A percentile compares a stretch with the other conserved stretches of the same genome.
These are phyloP conservation scores for Tuber microsphaerosporum DNA, from an alignment of 495 filamentous ascomycete genomes.

Conservation along the genomic window DNA sequence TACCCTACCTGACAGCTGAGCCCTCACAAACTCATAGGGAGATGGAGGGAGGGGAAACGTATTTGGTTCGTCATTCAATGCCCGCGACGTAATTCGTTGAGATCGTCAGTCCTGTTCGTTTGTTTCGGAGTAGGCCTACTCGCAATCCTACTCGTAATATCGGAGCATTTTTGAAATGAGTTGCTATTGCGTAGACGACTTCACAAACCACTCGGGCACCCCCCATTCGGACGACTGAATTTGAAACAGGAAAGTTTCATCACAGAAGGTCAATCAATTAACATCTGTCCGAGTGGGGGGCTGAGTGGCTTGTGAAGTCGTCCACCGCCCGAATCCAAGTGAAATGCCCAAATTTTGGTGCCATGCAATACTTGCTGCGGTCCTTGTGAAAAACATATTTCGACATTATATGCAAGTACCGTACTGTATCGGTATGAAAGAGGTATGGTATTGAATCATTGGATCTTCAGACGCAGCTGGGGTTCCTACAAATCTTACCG, in stretches of 20 bases:
- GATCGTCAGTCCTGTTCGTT: neutral
- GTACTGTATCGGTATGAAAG: too few relatives aligned
- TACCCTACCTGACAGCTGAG: too few relatives aligned
- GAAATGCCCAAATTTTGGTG: neutral
- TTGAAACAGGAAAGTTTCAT: too few relatives aligned
- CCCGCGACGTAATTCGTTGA: neutral
- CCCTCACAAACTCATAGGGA: neutral
- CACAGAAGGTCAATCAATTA: too few relatives aligned
- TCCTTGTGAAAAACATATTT: neutral
- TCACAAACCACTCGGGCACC: too few relatives aligned
- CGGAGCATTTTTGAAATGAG: neutral
- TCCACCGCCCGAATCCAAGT: neutral
- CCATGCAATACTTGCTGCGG: neutral
- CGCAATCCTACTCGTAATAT: neutral
- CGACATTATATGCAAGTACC: neutral
- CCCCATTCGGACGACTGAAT: too few relatives aligned
- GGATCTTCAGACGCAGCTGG: neutral
- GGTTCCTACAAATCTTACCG: neutral
- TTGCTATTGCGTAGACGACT: neutral
- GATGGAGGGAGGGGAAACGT: neutral
- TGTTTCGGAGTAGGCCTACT: neutral
- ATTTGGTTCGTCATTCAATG: neutral
- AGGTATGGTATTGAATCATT: neutral
- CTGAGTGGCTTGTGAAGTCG: too few relatives aligned
- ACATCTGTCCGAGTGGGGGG: too few relatives aligned